Evolutionary conservation across 1,139 yeast species (phyloP).

Genomic region (Hemisphaericaspora lyxosophila): DNA sequence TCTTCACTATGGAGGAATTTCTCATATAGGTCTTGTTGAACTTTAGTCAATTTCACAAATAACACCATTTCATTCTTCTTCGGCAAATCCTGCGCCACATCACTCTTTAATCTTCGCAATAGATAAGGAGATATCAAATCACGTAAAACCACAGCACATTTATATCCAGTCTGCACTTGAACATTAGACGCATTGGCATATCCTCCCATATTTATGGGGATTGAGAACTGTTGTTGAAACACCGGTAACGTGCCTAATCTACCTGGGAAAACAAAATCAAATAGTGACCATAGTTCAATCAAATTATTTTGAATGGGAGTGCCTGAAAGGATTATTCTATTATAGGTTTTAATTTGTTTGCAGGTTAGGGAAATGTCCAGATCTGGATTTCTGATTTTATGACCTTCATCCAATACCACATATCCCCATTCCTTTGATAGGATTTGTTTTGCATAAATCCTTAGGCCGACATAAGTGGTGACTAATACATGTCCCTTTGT

Average conservation of each 20-base stretch:
- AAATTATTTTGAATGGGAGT: constrained; percentile 95
- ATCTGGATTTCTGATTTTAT: constrained; percentile 92
- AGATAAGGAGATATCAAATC: constrained; percentile 89
- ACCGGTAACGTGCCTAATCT: constrained; percentile 92
- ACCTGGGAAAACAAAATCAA: constrained; percentile 95
- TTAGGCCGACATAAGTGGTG: constrained; percentile 88
- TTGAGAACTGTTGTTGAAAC: constrained; percentile 86
- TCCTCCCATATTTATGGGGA: constrained; percentile 96
- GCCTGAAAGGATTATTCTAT: constrained; percentile 86
- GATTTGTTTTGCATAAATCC: constrained; percentile 70
- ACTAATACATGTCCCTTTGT: constrained; percentile 76
- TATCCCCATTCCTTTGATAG: constrained; percentile 84
- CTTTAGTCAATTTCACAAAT: constrained; percentile 79
- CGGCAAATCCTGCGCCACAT: constrained; percentile 96
- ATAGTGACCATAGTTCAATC: constrained; percentile 88
- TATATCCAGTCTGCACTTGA: constrained; percentile 94
- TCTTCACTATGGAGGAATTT: constrained; percentile 77
- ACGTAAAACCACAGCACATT: constrained; percentile 88
- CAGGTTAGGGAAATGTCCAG: constrained; percentile 83
- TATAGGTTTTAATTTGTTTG: constrained; percentile 77
- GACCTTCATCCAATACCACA: constrained; percentile 92
- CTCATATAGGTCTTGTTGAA: constrained; percentile 72
- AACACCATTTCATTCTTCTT: constrained; percentile 91
- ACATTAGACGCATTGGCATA: constrained; percentile 95
- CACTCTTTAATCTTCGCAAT: constrained; percentile 81